Evolutionary conservation across 2,329 filamentous ascomycete species (phyloP).

Genomic region (Rutstroemia sydowiana): DNA sequence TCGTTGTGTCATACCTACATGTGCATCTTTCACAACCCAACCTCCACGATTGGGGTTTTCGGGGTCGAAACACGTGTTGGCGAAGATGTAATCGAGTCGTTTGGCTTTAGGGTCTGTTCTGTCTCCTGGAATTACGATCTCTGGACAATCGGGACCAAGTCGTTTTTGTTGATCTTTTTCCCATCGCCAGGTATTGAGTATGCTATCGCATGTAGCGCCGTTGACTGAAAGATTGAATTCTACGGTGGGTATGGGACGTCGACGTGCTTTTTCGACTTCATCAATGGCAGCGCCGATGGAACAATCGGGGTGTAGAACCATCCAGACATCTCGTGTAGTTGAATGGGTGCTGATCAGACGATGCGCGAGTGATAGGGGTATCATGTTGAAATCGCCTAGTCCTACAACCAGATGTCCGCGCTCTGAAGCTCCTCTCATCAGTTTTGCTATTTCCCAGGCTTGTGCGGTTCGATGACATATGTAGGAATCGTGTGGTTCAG

Average conservation of each 20-base stretch:
- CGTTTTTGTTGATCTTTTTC: conserved; percentile 60
- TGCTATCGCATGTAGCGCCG: conserved; percentile 79
- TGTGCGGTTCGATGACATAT: conserved; percentile 85
- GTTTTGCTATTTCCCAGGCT: conserved; percentile 88
- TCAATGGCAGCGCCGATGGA: conserved; percentile 69
- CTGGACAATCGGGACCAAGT: conserved; percentile 56
- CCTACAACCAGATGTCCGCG: conserved; percentile 77
- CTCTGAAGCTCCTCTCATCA: conserved; percentile 74
- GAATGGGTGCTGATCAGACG: conserved; percentile 72
- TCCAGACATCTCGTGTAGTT: conserved; percentile 78
- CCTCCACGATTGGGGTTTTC: conserved; percentile 24
- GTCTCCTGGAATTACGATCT: conserved; percentile 53
- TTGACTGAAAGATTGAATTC: conserved; percentile 72
- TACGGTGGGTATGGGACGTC: conserved; percentile 63
- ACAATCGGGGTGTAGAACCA: conserved; percentile 73
- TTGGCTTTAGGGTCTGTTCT: conserved; percentile 70
- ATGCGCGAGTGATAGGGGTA: conserved; percentile 80
- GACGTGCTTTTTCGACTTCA: conserved; percentile 57
- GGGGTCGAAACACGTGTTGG: conserved; percentile 45
- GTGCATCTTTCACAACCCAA: conserved; percentile 65
- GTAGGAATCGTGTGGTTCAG: conserved; percentile 74
- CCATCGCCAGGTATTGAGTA: conserved; percentile 93
- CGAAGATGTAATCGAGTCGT: conserved; percentile 91
- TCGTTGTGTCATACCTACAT: conserved; percentile 72
- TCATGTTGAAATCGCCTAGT: conserved; percentile 93